These are phyloP conservation scores for Sporisorium graminicola DNA, from an alignment of 1,284 basidiomycete species.

Conservation along the genomic window DNA sequence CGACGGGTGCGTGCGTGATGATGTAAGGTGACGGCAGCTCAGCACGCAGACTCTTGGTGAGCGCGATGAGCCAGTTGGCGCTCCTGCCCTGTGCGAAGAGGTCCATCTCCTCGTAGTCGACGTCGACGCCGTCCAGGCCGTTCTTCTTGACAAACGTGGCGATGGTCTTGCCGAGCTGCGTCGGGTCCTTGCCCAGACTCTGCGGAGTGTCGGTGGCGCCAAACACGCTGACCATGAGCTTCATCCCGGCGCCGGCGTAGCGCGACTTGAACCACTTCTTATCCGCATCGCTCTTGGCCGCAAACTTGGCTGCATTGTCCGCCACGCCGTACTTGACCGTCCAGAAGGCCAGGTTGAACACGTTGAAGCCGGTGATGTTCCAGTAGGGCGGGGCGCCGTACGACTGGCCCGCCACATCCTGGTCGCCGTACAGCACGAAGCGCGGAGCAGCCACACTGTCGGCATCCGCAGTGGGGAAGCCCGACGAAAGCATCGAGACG, in stretches of 20 bases:
- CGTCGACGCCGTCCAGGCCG: slow-evolving; percentile 75
- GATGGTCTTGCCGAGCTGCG: slow-evolving; percentile 39
- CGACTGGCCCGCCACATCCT: slow-evolving; percentile 30
- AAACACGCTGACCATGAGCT: slow-evolving; percentile 60
- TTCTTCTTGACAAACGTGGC: slow-evolving; percentile 72
- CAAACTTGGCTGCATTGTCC: slow-evolving; percentile 63
- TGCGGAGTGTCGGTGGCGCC: slow-evolving; percentile 75
- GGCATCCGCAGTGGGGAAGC: slow-evolving; percentile 44
- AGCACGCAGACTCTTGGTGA: slow-evolving; percentile 70
- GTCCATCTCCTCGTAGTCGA: slow-evolving; percentile 75
- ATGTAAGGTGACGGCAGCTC: slow-evolving; percentile 71
- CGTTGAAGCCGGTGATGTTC: slow-evolving; percentile 67
- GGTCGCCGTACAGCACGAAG: slow-evolving; percentile 51
- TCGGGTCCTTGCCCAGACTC: slow-evolving; percentile 27
- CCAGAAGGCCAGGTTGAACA: slow-evolving; percentile 73
- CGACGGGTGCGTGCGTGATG: slow-evolving; percentile 65
- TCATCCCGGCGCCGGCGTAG: slow-evolving; percentile 72
- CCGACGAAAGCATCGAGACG: slow-evolving; percentile 36
- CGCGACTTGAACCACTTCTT: slow-evolving; percentile 64
- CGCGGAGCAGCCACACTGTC: slow-evolving; percentile 42
- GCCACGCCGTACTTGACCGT: slow-evolving; percentile 68
- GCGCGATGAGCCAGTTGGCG: slow-evolving; percentile 69
- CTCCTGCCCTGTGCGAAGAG: slow-evolving; percentile 39
- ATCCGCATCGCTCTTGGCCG: slow-evolving; percentile 43
- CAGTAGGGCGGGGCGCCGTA: slow-evolving; percentile 47